Conservation (phyloP, 768 basidiomycete species). For the Pleurotus salmoneostramineus region DNA sequence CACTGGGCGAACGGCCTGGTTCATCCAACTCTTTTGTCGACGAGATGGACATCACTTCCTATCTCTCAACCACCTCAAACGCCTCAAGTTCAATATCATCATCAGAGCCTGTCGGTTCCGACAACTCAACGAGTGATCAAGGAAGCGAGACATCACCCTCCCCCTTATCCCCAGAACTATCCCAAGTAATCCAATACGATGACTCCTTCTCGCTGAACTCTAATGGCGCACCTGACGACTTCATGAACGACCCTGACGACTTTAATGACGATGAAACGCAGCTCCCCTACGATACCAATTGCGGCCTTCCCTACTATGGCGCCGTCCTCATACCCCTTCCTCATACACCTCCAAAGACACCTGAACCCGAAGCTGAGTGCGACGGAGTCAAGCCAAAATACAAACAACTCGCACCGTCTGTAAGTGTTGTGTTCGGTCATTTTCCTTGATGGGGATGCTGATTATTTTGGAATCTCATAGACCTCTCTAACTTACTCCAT, state of each 20-base stretch:
- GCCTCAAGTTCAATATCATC: too few species aligned
- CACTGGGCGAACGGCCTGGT: too few species aligned
- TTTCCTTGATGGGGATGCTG: neutral
- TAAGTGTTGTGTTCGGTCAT: neutral
- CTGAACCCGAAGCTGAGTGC: neutral
- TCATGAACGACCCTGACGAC: neutral
- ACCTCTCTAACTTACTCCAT: neutral
- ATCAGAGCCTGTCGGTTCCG: too few species aligned
- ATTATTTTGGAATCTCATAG: neutral
- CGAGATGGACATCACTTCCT: too few species aligned
- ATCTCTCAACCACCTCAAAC: too few species aligned
- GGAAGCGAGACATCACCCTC: neutral
- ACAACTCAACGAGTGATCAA: too few species aligned
- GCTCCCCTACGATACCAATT: neutral
- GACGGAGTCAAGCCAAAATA: neutral
- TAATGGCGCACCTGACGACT: too few species aligned
- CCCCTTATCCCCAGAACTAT: too few species aligned
- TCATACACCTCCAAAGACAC: neutral
- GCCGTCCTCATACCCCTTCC: neutral
- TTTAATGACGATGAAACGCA: neutral
- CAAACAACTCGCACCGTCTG: neutral
- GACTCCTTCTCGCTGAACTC: neutral
- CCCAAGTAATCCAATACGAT: too few species aligned
- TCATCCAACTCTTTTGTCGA: too few species aligned
- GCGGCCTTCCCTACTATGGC: neutral